phyloP scores from a whole-genome alignment of 176 grass and related monocot genomes.

The Oryza glumipatula region DNA sequence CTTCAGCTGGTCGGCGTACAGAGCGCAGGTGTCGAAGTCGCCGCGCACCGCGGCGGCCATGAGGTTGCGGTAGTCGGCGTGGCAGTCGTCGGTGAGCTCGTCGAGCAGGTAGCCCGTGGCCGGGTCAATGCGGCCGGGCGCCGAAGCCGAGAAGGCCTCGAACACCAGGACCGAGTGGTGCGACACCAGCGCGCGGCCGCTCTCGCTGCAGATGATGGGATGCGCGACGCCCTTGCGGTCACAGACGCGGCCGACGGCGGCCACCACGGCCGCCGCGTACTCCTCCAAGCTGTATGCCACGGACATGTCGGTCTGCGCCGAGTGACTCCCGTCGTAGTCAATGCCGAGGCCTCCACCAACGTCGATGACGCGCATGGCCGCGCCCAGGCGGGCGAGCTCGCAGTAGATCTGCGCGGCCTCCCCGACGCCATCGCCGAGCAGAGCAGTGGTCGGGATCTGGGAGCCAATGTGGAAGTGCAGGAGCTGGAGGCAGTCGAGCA shows the following conservation, averaged over 20 bases:
- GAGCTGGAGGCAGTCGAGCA: conserved; percentile 96
- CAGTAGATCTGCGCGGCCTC: conserved; percentile 96
- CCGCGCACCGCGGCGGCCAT: conserved; percentile 70
- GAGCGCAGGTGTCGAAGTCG: conserved; percentile 67
- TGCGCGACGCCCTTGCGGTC: conserved; percentile 77
- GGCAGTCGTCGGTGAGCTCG: conserved; percentile 75
- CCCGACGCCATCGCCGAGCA: conserved; percentile 79
- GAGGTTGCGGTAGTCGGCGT: conserved; percentile 77
- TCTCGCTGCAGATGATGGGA: conserved; percentile 92
- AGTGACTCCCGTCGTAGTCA: conserved; percentile 87
- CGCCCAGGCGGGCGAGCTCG: conserved; percentile 85
- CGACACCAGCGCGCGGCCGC: conserved; percentile 89
- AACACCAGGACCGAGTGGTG: conserved; percentile 95
- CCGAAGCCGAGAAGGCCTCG: conserved; percentile 72
- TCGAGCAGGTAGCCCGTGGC: conserved; percentile 57
- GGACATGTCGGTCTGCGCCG: conserved; percentile 79
- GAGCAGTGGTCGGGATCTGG: conserved; percentile 84
- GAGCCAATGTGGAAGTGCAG: conserved; percentile 98
- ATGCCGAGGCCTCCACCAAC: conserved; percentile 87
- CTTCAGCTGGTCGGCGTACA: conserved; percentile 90
- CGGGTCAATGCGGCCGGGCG: conserved; percentile 38
- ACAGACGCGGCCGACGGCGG: conserved; percentile 65
- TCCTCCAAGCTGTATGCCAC: conserved; percentile 87
- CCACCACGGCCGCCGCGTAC: conserved; percentile 75
- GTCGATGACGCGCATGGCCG: conserved; percentile 79